Conservation (phyloP, 2,329 filamentous ascomycete species). For the Cladosporium oxysporum region DNA sequence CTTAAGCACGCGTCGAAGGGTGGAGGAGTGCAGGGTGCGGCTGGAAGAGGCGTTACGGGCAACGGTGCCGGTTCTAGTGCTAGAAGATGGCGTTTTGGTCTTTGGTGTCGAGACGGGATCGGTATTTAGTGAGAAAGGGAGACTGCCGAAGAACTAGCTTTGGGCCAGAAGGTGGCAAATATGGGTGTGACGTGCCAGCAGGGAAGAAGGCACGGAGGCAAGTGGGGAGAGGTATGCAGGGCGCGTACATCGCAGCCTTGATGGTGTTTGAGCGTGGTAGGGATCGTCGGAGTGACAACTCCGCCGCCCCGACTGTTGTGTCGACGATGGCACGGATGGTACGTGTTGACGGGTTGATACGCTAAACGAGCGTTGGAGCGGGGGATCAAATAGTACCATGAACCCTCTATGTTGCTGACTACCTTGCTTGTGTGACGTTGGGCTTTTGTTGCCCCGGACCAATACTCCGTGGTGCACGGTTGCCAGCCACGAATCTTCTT, state of each 20-base stretch:
- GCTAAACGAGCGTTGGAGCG: constrained; percentile 2
- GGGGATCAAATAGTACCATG: background rate
- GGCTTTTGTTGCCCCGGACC: background rate
- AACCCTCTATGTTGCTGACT: background rate
- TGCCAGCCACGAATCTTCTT: too few relatives aligned
- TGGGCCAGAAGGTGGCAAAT: background rate
- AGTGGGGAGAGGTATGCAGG: background rate
- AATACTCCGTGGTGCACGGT: background rate
- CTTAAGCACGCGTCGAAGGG: background rate
- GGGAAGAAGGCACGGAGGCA: background rate
- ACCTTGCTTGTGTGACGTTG: background rate
- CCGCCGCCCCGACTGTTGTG: background rate
- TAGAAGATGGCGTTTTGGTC: background rate
- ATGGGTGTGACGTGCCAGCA: background rate
- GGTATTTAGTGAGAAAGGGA: background rate
- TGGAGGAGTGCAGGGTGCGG: background rate
- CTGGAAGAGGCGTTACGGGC: background rate
- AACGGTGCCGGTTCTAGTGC: background rate
- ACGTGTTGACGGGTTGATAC: background rate
- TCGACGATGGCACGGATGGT: background rate
- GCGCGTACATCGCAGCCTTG: background rate
- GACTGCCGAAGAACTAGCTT: background rate
- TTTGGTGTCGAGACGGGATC: background rate
- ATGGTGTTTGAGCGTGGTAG: background rate
- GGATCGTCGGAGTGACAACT: background rate